Base-by-base conservation (phyloP, 2,329 filamentous ascomycete species). In the Botrytis paeoniae region DNA sequence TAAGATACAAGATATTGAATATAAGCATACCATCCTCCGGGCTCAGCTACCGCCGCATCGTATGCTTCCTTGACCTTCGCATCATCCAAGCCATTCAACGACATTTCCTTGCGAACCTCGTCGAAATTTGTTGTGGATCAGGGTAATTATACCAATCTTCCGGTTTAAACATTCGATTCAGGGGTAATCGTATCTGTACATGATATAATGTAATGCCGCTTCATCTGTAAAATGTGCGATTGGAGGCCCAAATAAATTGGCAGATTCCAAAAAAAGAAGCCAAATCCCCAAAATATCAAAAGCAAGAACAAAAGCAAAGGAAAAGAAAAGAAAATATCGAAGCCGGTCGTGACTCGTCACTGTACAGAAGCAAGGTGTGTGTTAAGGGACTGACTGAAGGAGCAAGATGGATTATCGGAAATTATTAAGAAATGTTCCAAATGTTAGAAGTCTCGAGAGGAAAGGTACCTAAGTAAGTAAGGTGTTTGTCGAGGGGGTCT, bases 1-100 rank as follows among this genome's bases (percentile, higher is more conserved):
- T 12, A 32, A 48, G 35, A 63, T 35, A 43, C 57, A n/a, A 66
- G 43, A 73, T 62, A 29, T 54, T 71, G 70, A 60, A 64, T 51
- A 61, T 22, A 73, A 73, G 72, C 78, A 78, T 76, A 98, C 96
- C 96, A 99, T 91, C 94, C 95, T 85, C 94, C 95, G 73, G 93
- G 89, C 83, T 98, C 96, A 74, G 89, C 88, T 78, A 91, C 86
- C 73, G 93, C 93, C 79, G 89, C 86, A 81, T 95, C 92, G 84
- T 97, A 91, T 80, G 95, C 94, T 84, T 97, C 93, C 83, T 91
- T 89, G 84, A 99, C 88, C 81, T 89, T 88, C 78, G 88, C 85
- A 84, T 90, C 88, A 85, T 98, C 95, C 84, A 98, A 87, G 77
- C 96, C 96, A 90, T 97, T 97, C 83, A 98, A 87, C 86, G 95